Evolutionary conservation across 2,329 filamentous ascomycete genomes (phyloP), one percentile per base, ranked within the genome.

Genomic region (Alternaria arborescens): DNA sequence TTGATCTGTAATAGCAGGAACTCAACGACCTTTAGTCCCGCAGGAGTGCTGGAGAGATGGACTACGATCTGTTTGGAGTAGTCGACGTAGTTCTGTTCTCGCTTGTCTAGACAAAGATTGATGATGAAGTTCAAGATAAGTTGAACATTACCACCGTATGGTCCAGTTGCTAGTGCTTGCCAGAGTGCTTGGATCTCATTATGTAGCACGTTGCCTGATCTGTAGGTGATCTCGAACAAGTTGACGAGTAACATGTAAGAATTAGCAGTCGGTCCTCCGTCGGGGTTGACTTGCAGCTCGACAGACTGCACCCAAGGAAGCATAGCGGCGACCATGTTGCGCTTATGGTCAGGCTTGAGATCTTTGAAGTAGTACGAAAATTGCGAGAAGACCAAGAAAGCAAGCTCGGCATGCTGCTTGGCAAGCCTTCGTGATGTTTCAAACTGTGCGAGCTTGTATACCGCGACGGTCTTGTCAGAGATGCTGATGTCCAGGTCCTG

Each of bases 401-500:
- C 94, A 41, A 97, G 81, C 67, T 97, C 93, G 0, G 91, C 87
- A 75, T 99, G 92, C 66, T 96, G 92, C 71, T 92, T 92, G 1
- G 94, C 91, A 40, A 99, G 85, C 20, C 94, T 87, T 71, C 94
- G 93, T 0, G 95, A 98, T 22, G 97, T 96, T 75, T 98, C 94
- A 67, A 97, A 98, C 74, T 99, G 95, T 0, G 96, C 95, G 44
- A 96, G 84, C 80, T 99, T 99, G 80, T 98, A 99, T 3, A 99
- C 94, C 0, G 94, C 94, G 67, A 97, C 97, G 0, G 96, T 99
- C 80, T 97, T 98, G 80, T 99, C 96, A 0, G 94, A 96, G 59
- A 99, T 95, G 76, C 94, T 97, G 71, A 99, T 98, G 72, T 99
- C 95, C 60, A 97, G 96, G 76, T 99, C 95, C 75, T 97, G 93